Conservation (phyloP, 345 rosid species). For the Eucalyptus albens region DNA sequence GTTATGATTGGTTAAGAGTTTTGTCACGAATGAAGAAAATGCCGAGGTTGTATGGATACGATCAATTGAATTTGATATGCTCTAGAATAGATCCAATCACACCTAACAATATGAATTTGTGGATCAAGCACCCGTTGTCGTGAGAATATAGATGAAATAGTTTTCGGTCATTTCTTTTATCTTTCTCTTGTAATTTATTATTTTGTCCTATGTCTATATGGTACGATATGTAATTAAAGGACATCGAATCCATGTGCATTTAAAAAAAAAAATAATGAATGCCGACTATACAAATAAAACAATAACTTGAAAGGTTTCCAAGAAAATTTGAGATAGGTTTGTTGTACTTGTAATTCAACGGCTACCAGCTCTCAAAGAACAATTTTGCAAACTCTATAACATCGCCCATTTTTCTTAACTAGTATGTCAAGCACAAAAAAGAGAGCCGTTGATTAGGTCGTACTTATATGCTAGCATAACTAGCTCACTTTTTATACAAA, state of each 20-base stretch:
- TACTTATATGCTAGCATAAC: neutral
- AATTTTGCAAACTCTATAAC: neutral
- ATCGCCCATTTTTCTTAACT: neutral
- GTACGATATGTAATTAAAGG: neutral
- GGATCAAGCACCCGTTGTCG: neutral
- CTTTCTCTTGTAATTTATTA: neutral
- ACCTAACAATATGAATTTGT: neutral
- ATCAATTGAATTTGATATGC: neutral
- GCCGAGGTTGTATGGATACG: accelerated
- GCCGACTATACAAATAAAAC: neutral
- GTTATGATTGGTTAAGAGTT: neutral
- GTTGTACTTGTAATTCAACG: neutral
- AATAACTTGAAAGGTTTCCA: neutral
- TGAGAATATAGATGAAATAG: neutral
- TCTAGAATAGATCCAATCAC: neutral
- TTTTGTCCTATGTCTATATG: neutral
- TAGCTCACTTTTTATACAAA: neutral
- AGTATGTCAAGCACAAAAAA: neutral
- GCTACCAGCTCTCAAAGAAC: neutral
- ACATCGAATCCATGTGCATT: neutral
- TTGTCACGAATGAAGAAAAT: neutral
- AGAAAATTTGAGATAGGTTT: neutral
- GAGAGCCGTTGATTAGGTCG: neutral
- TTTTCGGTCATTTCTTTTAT: neutral
- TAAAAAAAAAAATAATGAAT: neutral